phyloP scores from a whole-genome alignment of 148 eudicot species.

The Rhododendron williamsianum region DNA sequence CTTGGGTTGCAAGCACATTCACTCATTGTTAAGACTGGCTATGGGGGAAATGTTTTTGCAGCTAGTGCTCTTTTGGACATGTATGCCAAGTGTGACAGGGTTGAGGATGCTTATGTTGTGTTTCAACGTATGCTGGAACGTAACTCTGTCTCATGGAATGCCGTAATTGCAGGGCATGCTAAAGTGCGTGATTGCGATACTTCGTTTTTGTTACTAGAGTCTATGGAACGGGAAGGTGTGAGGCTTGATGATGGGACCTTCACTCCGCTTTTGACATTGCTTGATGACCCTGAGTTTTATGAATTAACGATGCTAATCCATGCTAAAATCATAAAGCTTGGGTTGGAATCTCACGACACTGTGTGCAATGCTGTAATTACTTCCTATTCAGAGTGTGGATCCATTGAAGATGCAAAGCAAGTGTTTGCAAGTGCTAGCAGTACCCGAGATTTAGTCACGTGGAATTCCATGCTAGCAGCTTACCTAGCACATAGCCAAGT shows the following conservation, averaged over 20 bases:
- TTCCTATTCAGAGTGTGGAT: slow-evolving; percentile 58
- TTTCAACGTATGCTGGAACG: slow-evolving; percentile 41
- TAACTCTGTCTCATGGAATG: slow-evolving; percentile 68
- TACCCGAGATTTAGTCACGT: slow-evolving; percentile 53
- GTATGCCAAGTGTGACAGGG: slow-evolving; percentile 63
- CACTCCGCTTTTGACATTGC: slow-evolving; percentile 58
- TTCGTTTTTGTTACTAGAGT: slow-evolving; percentile 33
- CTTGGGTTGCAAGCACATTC: slow-evolving; percentile 55
- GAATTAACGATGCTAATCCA: slow-evolving; percentile 45
- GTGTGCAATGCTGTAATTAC: slow-evolving; percentile 58
- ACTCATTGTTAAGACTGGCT: slow-evolving; percentile 43
- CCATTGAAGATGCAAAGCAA: slow-evolving; percentile 42
- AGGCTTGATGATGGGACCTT: slow-evolving; percentile 57
- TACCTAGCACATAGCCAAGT: slow-evolving; percentile 37
- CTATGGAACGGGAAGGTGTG: slow-evolving; percentile 48
- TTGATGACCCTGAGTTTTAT: slow-evolving; percentile 38
- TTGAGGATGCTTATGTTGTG: slow-evolving; percentile 49
- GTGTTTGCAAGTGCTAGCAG: slow-evolving; percentile 36
- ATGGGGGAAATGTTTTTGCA: slow-evolving; percentile 35
- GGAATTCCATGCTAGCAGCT: slow-evolving; percentile 78
- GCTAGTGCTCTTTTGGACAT: slow-evolving; percentile 69
- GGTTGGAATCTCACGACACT: slow-evolving; percentile 41
- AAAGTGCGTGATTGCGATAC: slow-evolving; percentile 27
- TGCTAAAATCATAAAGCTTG: slow-evolving; percentile 47
- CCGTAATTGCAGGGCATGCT: slow-evolving; percentile 64